Conservation (phyloP, 2,329 filamentous ascomycete species). For the Colletotrichum tofieldiae region DNA sequence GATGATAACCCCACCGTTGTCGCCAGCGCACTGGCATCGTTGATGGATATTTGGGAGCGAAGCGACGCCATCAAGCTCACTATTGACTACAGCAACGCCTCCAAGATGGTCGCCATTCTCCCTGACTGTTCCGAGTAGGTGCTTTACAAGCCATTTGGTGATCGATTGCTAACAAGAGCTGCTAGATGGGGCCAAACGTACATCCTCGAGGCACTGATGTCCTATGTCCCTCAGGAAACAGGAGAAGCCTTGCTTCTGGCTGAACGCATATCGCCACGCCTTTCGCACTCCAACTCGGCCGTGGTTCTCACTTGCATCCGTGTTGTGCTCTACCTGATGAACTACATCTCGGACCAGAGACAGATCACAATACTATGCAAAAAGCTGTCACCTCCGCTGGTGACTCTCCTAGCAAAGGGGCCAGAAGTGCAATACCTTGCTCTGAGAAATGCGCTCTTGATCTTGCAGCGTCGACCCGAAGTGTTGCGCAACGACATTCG, state of each 20-base stretch:
- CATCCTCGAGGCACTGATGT: constrained; percentile 97
- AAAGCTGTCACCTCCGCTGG: constrained; percentile 94
- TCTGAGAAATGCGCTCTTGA: constrained; percentile 92
- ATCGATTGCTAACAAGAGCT: constrained; percentile 34
- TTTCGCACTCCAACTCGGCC: constrained; percentile 97
- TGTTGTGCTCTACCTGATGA: constrained; percentile 97
- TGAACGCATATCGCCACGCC: constrained; percentile 92
- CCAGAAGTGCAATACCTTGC: constrained; percentile 99
- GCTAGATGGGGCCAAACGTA: constrained; percentile 97
- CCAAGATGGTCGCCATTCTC: constrained; percentile 96
- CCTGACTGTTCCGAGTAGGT: constrained; percentile 96
- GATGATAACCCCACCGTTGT: constrained; percentile 99
- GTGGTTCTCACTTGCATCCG: constrained; percentile 97
- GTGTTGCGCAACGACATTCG: constrained; percentile 96
- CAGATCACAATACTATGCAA: constrained; percentile 89
- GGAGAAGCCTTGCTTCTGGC: constrained; percentile 90
- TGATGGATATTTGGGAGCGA: constrained; percentile 99
- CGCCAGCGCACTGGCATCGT: constrained; percentile 88
- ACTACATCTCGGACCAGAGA: constrained; percentile 95
- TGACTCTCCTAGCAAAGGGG: constrained; percentile 94
- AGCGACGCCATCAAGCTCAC: constrained; percentile 98
- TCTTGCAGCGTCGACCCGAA: constrained; percentile 92
- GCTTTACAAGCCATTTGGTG: neutral
- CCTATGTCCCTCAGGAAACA: constrained; percentile 94
- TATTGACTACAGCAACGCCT: constrained; percentile 97